A percentile compares a stretch with the other conserved stretches of the same genome.
These are phyloP conservation scores for Tolypocladium pustulatum DNA, from an alignment of 2,329 filamentous ascomycete species.

Conservation along the genomic window DNA sequence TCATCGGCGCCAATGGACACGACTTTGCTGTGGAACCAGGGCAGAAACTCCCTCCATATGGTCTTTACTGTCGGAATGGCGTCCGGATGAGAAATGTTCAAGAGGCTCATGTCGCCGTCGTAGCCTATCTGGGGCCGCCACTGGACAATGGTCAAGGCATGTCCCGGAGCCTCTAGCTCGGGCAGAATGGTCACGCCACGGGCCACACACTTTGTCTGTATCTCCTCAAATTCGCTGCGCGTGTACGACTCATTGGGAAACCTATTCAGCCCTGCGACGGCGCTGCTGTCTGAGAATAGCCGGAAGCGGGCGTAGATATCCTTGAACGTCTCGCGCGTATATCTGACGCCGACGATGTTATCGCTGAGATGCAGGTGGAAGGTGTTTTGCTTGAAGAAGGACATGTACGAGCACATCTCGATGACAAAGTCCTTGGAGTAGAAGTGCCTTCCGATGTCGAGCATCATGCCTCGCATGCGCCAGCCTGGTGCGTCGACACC, in stretches of 20 bases:
- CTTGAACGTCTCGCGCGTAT: conserved; percentile 18
- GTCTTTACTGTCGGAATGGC: conserved; percentile 38
- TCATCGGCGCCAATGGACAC: conserved; percentile 48
- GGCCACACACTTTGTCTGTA: conserved; percentile 40
- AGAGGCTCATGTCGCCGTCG: conserved; percentile 32
- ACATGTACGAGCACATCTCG: conserved; percentile 49
- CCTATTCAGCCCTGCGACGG: conserved; percentile 37
- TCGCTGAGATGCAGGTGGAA: conserved; percentile 50
- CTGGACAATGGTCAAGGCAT: conserved; percentile 44
- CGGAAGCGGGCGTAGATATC: conserved; percentile 44
- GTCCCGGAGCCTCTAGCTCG: conserved; percentile 49
- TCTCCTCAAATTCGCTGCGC: conserved; percentile 35
- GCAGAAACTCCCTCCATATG: conserved; percentile 42
- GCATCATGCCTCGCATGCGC: conserved; percentile 34
- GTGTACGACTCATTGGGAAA: conserved; percentile 45
- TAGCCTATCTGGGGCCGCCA: conserved; percentile 48
- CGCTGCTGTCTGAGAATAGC: conserved; percentile 35
- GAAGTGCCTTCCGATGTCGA: conserved; percentile 45
- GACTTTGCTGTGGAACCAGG: conserved; percentile 44
- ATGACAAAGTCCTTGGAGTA: conserved; percentile 42
- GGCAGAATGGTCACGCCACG: conserved; percentile 48
- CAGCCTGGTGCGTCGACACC: conserved; percentile 40
- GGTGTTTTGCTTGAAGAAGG: conserved; percentile 50
- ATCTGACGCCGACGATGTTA: conserved; percentile 33
- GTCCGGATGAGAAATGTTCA: conserved; percentile 34